These are phyloP conservation scores for Fonsecaea pugnacius DNA, from an alignment of 2,329 filamentous ascomycete genomes.

Conservation along the genomic window DNA sequence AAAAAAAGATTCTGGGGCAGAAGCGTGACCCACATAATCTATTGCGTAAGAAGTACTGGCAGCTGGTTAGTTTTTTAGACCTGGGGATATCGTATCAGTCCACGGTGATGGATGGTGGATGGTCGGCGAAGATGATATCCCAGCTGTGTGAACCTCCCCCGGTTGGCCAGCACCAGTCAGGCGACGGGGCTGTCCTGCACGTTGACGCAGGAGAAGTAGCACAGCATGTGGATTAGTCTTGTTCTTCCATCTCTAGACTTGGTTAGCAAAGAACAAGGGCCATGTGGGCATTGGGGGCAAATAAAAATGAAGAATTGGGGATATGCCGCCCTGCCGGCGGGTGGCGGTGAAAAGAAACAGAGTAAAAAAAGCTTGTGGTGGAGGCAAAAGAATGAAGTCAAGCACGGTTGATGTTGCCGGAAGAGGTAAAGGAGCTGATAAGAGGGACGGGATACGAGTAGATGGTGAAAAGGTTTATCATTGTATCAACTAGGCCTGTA, in stretches of 20 bases:
- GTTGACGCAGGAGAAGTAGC: background rate
- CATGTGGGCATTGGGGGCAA: conserved; percentile 6
- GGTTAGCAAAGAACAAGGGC: background rate
- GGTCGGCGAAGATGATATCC: background rate
- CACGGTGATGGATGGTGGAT: background rate
- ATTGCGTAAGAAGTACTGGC: background rate
- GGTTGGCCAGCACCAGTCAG: background rate
- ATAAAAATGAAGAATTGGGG: background rate
- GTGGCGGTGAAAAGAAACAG: conserved; percentile 19
- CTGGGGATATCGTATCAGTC: conserved; percentile 9
- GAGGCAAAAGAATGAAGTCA: conserved; percentile 7
- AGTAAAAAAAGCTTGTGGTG: background rate
- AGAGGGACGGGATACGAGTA: background rate
- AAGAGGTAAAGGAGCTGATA: conserved; percentile 22
- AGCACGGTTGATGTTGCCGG: conserved; percentile 20
- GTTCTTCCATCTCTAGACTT: background rate
- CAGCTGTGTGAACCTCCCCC: background rate
- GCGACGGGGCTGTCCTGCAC: background rate
- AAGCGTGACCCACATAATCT: conserved; percentile 12
- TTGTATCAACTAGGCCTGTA: background rate
- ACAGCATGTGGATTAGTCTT: background rate
- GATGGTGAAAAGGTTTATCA: conserved; percentile 8
- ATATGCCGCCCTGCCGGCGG: conserved; percentile 8
- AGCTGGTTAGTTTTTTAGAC: background rate
- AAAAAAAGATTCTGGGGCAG: background rate